Evolutionary conservation across 2,329 filamentous ascomycete species (phyloP).

Genomic region (Dactylellina leptospora): DNA sequence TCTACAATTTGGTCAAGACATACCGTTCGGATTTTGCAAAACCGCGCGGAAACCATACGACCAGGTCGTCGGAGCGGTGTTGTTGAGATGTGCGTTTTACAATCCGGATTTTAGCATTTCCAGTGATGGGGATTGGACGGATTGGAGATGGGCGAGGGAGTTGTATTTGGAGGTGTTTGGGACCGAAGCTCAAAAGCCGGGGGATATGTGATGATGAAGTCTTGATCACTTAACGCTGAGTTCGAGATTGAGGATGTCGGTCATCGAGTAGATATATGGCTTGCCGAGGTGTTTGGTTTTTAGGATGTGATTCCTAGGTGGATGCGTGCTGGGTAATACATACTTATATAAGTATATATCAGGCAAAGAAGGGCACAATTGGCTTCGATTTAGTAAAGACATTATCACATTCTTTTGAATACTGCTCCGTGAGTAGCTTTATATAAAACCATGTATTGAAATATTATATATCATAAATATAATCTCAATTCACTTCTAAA

Average conservation of each 20-base stretch:
- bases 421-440: neutral
- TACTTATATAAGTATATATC: slow-evolving; percentile 2
- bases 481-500: slow-evolving; percentile 1
- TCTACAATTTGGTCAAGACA: neutral
- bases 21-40: slow-evolving; percentile 23
- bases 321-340: too few relatives aligned
- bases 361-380: too few relatives aligned
- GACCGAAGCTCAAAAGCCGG: slow-evolving; percentile 18
- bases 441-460: neutral
- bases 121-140: slow-evolving; percentile 25
- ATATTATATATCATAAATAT: neutral
- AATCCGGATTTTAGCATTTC: slow-evolving; percentile 2
- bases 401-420: too few relatives aligned
- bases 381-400: too few relatives aligned
- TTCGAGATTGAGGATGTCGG: neutral
- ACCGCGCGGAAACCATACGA: slow-evolving; percentile 33
- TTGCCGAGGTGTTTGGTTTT: neutral
- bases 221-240: neutral
- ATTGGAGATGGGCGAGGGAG: slow-evolving; percentile 12
- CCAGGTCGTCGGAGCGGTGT: slow-evolving; percentile 12
- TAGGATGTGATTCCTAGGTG: too few relatives aligned
- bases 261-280: neutral
- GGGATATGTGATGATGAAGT: neutral
- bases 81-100: slow-evolving; percentile 24
- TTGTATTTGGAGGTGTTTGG: slow-evolving; percentile 19